Base-by-base conservation (phyloP, 139 green algal genomes). In the Pseudopediastrum boryanum region DNA sequence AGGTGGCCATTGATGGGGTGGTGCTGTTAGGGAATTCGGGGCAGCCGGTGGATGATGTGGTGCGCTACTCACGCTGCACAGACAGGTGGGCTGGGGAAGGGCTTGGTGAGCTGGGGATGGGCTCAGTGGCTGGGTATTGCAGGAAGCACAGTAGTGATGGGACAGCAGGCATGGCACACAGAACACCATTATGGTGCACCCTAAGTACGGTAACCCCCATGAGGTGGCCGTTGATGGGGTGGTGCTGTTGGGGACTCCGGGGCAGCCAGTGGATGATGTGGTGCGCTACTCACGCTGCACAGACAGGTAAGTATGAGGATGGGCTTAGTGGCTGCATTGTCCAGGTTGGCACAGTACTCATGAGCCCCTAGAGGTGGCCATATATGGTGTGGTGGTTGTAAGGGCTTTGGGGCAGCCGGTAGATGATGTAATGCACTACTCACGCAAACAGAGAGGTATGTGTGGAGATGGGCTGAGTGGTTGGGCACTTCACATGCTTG, bases 191-290 rank as follows among this genome's bases (percentile, higher is more conserved):
- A n/a, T n/a, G n/a, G n/a, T n/a, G n/a, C n/a, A n/a, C n/a, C n/a
- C n/a, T n/a, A n/a, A n/a, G n/a, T n/a, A n/a, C n/a, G n/a, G n/a
- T n/a, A 99, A 99, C 85, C 96, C 96, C 1, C 94, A 99, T 80
- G 83, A 90, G 23, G 97, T 97, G 51, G 67, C 89, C 16, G 10
- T 92, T 23, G 94, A 92, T 5, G 92, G 94, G 3, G 87, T 98
- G 38, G 5, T 65, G 21, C 91, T 99, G 61, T 76, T 99, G 83
- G 96, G 96, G 54, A 98, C 89, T 21, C 91, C 89, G 21, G 96
- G 96, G 2, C 96, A 98, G 84, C 98, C 97, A 59, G 71, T 99
- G 31, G 88, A 98, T 50, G 96, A 99, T 80, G 82, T 95, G 54
- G 86, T 75, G 33, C 90, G 91, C 76, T 92, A 90, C 81, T 83